Conservation (phyloP, 108 stramenopile species). For the Fragilariopsis cylindrus region DNA sequence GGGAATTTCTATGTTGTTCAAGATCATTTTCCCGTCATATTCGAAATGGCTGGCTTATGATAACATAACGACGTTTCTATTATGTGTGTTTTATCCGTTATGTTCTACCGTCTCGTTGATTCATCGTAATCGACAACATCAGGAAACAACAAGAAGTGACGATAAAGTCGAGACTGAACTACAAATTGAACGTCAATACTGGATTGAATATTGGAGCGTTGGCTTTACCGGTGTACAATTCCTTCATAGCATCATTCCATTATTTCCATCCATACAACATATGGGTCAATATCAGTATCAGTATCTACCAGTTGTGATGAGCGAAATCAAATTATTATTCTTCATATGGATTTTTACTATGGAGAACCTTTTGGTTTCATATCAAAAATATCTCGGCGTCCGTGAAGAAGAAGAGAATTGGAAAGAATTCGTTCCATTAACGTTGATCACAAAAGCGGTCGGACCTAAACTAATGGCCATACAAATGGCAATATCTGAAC, state of each 20-base stretch:
- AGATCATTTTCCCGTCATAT: conserved; percentile 46
- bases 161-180: not conserved
- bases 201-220: conserved; percentile 73
- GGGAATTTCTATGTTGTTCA: conserved; percentile 8
- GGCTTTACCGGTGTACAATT: conserved; percentile 52
- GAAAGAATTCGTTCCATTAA: conserved; percentile 26
- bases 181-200: conserved; percentile 26
- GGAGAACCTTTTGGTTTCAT: conserved; percentile 36
- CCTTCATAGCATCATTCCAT: conserved; percentile 23
- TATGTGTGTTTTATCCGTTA: conserved; percentile 65
- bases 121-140: conserved; percentile 22
- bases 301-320: conserved; percentile 4
- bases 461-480: conserved; percentile 16
- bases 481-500: conserved; percentile 25
- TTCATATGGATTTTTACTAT: conserved; percentile 75
- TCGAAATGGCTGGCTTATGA: conserved; percentile 61
- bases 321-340: conserved; percentile 63
- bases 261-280: conserved; percentile 51
- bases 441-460: conserved; percentile 3
- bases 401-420: not conserved
- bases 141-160: not conserved
- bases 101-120: conserved; percentile 55
- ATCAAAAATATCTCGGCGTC: conserved; percentile 10
- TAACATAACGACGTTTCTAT: conserved; percentile 45
- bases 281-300: conserved; percentile 16